A percentile compares a stretch with the other conserved stretches of the same genome.
phyloP scores from a whole-genome alignment of 2,329 filamentous ascomycete species.

The Aspergillus melleus region DNA sequence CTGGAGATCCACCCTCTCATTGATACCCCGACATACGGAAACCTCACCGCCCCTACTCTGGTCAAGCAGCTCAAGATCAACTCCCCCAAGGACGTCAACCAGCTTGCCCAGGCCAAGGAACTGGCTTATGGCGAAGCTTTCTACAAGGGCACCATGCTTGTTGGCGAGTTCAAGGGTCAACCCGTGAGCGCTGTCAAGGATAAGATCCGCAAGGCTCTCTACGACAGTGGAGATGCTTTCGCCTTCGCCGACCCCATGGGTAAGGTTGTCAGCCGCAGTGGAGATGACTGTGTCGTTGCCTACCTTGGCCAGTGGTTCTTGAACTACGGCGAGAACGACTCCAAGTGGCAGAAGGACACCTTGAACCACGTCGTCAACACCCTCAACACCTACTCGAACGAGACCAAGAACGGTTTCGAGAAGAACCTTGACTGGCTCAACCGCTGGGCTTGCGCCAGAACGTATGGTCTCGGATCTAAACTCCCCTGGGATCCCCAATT shows the following conservation, averaged over 20 bases:
- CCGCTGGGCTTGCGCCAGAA: constrained; percentile 91
- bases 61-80: constrained; percentile 95
- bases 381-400: constrained; percentile 76
- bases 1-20: constrained; percentile 88
- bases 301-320: constrained; percentile 97
- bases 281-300: constrained; percentile 89
- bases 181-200: constrained; percentile 84
- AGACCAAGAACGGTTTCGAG: constrained; percentile 78
- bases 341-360: constrained; percentile 74
- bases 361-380: constrained; percentile 70
- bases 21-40: constrained; percentile 81
- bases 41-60: constrained; percentile 77
- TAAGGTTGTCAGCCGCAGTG: constrained; percentile 82
- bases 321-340: constrained; percentile 85
- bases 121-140: constrained; percentile 96
- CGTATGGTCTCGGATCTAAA: constrained; percentile 89
- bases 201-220: constrained; percentile 75
- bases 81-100: constrained; percentile 90
- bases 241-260: constrained; percentile 92
- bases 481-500: constrained; percentile 91
- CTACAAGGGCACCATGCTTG: constrained; percentile 88
- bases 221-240: constrained; percentile 78
- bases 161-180: constrained; percentile 84
- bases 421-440: constrained; percentile 88
- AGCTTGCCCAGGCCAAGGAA: constrained; percentile 91